Percentiles rank a stretch among this genome's conserved stretches.
Conservation (phyloP, 495 filamentous ascomycete species). For the Penicillium ucsense region DNA sequence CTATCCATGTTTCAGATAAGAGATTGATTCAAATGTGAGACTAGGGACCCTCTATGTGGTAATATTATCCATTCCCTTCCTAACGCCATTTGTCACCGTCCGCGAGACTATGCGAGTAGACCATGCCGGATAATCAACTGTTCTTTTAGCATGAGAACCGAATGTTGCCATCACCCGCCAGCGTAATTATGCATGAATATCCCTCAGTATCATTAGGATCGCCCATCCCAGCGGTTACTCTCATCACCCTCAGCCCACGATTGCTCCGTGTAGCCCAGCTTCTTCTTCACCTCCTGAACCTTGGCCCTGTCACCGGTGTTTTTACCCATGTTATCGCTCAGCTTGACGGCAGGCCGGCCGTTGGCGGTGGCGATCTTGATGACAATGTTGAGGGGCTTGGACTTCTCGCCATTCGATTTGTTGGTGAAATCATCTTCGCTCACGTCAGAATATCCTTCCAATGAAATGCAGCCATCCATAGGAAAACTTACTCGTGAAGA, state of each 20-base stretch:
- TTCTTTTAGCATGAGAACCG: too few relatives aligned
- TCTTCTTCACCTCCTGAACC: slow-evolving; percentile 73
- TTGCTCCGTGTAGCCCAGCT: slow-evolving; percentile 77
- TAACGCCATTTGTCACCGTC: too few relatives aligned
- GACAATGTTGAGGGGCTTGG: slow-evolving; percentile 91
- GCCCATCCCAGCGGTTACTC: slow-evolving; percentile 61
- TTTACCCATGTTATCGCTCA: slow-evolving; percentile 94
- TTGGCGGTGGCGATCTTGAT: slow-evolving; percentile 85
- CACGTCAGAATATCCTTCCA: background rate
- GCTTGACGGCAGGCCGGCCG: slow-evolving; percentile 81
- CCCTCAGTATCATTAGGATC: slow-evolving; percentile 1
- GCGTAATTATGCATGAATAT: too few relatives aligned
- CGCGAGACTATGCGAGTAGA: too few relatives aligned
- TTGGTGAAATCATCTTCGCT: slow-evolving; percentile 65
- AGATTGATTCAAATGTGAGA: too few relatives aligned
- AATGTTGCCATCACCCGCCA: too few relatives aligned
- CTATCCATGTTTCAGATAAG: too few relatives aligned
- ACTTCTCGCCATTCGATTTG: slow-evolving; percentile 62
- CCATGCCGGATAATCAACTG: too few relatives aligned
- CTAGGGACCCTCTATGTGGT: too few relatives aligned
- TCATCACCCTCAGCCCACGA: slow-evolving; percentile 79
- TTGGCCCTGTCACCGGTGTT: slow-evolving; percentile 80
- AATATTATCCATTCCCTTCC: too few relatives aligned
- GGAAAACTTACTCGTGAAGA: slow-evolving; percentile 62
- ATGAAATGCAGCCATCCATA: too few relatives aligned